These are phyloP conservation scores for Penicillium hesseltinei DNA, from an alignment of 2,329 filamentous ascomycete genomes.

Conservation along the genomic window DNA sequence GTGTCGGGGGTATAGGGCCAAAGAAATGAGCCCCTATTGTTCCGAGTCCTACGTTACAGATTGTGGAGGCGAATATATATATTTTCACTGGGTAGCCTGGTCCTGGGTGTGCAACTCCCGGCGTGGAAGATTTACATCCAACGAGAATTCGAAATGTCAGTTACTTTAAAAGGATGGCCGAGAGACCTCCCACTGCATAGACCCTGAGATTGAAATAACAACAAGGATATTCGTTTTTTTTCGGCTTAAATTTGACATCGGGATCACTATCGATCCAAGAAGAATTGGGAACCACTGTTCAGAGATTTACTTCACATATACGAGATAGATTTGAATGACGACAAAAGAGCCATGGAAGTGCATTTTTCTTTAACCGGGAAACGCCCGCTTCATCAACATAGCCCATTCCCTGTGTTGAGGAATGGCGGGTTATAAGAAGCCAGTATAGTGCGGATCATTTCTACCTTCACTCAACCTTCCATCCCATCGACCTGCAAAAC, in stretches of 20 bases:
- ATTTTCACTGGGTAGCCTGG: not conserved
- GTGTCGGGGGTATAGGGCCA: not conserved
- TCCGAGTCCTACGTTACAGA: not conserved
- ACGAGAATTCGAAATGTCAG: not conserved
- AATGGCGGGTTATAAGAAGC: not conserved
- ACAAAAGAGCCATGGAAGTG: not conserved
- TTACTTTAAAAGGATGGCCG: not conserved
- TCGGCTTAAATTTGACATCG: not conserved
- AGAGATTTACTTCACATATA: not conserved
- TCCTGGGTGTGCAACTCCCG: not conserved
- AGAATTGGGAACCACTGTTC: not conserved
- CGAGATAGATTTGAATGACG: not conserved
- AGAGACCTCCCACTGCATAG: not conserved
- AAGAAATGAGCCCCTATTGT: not conserved
- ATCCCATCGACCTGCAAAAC: not conserved
- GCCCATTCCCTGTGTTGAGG: not conserved
- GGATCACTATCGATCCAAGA: not conserved
- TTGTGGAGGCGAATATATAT: not conserved
- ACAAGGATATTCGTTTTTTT: not conserved
- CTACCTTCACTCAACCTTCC: not conserved
- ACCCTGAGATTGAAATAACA: not conserved
- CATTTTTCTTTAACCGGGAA: not conserved
- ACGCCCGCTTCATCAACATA: not conserved
- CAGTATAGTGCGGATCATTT: not conserved
- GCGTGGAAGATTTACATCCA: not conserved